Evolutionary conservation across 1,284 basidiomycete genomes (phyloP).

Genomic region (Fereydounia khargensis): DNA sequence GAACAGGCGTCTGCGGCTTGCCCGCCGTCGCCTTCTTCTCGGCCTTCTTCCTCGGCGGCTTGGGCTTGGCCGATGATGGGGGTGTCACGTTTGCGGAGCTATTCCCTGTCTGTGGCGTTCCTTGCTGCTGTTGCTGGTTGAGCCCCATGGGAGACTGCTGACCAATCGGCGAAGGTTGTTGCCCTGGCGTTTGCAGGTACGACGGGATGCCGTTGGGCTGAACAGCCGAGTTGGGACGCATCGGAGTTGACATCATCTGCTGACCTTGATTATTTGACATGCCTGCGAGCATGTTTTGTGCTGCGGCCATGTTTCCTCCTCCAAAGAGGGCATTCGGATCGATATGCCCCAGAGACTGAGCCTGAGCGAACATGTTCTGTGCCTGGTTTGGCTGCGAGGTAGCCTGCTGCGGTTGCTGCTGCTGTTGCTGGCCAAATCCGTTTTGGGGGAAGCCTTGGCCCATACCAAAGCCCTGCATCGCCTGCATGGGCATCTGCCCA

Average conservation of each 20-base stretch:
- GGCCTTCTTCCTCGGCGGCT: conserved; percentile 25
- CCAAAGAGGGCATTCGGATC: too few relatives aligned
- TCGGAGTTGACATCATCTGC: conserved; percentile 6
- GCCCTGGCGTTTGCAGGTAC: conserved; percentile 12
- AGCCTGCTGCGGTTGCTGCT: conserved; percentile 1
- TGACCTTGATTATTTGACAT: too few relatives aligned
- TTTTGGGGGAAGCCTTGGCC: conserved; percentile 22
- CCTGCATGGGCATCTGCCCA: conserved; percentile 32
- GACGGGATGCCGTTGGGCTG: conserved; percentile 30
- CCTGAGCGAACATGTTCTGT: too few relatives aligned
- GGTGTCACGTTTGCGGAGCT: conserved; percentile 15
- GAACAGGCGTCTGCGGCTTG: conserved; percentile 23
- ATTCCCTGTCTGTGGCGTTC: conserved; percentile 21
- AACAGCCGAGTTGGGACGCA: conserved; percentile 19
- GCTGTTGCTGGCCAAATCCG: conserved; percentile 4
- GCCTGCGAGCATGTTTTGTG: not conserved
- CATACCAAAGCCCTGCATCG: conserved; percentile 28
- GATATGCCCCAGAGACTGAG: too few relatives aligned
- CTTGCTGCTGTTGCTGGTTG: conserved; percentile 17
- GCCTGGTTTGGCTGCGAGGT: too few relatives aligned
- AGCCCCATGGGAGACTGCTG: too few relatives aligned
- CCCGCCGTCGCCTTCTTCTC: conserved; percentile 21
- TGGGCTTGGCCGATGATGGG: conserved; percentile 19
- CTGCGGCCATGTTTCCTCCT: too few relatives aligned
- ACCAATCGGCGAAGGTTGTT: not conserved